Evolutionary conservation across 2,329 filamentous ascomycete genomes (phyloP), one percentile per base, ranked within the genome.

Genomic region (Dendrostoma leiphaemia): DNA sequence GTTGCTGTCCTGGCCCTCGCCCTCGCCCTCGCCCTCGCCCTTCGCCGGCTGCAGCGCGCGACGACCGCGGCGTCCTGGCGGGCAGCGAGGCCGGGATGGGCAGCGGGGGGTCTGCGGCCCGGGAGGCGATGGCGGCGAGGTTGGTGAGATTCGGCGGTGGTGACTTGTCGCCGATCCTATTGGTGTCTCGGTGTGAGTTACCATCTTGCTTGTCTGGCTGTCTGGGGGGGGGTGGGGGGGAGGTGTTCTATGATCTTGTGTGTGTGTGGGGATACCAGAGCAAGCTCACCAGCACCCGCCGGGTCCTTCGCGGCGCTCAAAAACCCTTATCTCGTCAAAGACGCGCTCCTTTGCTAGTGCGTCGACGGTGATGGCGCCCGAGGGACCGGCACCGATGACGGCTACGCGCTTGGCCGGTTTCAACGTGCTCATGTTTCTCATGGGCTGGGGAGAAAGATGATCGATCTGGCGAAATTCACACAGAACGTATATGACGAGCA

Each of bases 241-340:
- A n/a, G n/a, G n/a, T n/a, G n/a, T 3, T 26, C 4, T 13, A 24
- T 3, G 2, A 17, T 19, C 26, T 1, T 13, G n/a, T 15, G 3
- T 19, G 29, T 1, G n/a, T 4, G 5, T 15, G 19, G 15, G 29
- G n/a, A 21, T 15, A 4, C 31, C 6, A 6, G 3, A 6, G 15
- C n/a, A n/a, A n/a, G 49, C 73, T 60, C 65, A 82, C 81, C 81
- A 84, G 56, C 77, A 81, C 32, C 81, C 81, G 35, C 81, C 81
- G 1, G 78, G 72, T 31, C 69, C 74, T 54, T 80, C 78, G 54
- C 80, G 74, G 44, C 82, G 70, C 62, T 85, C 82, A 62, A 85
- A 85, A 0, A 85, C 79, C 19, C 77, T 73, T 53, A 84, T 78
- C 1, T 70, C 67, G 46, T 83, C 77, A 59, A 85, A 85, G 2